Evolutionary conservation across 2,329 filamentous ascomycete genomes (phyloP), one percentile per base, ranked within the genome.

Genomic region (Neonectria ditissima): DNA sequence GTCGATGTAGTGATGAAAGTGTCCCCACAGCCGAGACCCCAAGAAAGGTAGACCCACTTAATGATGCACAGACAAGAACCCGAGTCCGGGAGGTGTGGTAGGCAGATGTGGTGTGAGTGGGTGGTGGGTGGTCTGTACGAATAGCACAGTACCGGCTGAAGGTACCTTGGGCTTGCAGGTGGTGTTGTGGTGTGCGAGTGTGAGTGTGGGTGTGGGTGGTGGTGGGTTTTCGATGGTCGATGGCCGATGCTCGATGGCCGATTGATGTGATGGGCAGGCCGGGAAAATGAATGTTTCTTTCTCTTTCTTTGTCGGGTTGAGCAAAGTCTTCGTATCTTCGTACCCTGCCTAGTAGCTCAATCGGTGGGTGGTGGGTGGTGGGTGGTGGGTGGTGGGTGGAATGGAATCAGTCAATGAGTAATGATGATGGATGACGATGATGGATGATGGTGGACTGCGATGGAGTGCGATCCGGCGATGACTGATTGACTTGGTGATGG

Each of bases 61-160:
- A 65, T 65, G 62, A 65, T 65, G 62, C 58, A 64, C 62, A 61
- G 57, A 53, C 53, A 62, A 55, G 50, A 62, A 47, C 57, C 55
- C 53, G 53, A 52, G 57, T 55, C 50, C 45, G 48, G 43, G 55
- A 60, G 51, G 56, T 62, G 44, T 44, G 59, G 41, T 26, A 48
- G 51, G 34, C 10, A 16, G 41, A 41, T 51, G 43, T 59, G 55
- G 50, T 55, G 24, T 43, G 41, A 18, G 61, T 26, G 47, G 44
- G 61, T 28, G 55, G 26, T 43, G 28, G 55, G 26, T 43, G 28
- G 55, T 30, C 26, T 52, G 37, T 44, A 48, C 44, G 58, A 61
- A 54, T 50, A 52, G 34, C 47, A n/a, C n/a, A 48, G 47, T 52
- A 39, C 32, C 43, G 28, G 26, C 44, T 32, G 43, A 44, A 16